A percentile compares a stretch with the other conserved stretches of the same genome.
phyloP scores from a whole-genome alignment of 225 moss, liverwort and hornwort genomes.

The Pleurozium schreberi region DNA sequence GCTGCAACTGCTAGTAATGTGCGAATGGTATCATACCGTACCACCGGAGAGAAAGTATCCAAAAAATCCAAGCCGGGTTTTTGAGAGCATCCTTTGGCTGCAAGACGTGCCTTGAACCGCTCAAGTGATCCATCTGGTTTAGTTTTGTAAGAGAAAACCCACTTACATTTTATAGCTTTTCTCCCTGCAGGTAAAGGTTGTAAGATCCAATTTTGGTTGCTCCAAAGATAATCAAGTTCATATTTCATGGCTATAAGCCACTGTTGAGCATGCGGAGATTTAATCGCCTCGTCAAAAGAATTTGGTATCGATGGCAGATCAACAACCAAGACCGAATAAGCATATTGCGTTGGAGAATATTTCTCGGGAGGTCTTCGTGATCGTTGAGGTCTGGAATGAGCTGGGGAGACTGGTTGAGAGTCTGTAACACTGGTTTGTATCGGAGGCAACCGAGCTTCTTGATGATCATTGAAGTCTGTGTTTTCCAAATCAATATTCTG shows the following conservation, averaged over 20 bases:
- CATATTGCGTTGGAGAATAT: background rate
- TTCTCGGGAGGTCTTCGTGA: fast-evolving
- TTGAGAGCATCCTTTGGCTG: background rate
- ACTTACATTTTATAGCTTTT: background rate
- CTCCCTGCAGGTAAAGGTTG: fast-evolving
- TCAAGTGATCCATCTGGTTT: background rate
- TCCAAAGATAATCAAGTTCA: background rate
- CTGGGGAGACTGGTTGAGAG: background rate
- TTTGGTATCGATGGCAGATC: background rate
- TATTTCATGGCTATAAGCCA: background rate
- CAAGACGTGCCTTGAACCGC: background rate
- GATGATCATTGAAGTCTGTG: too few relatives aligned
- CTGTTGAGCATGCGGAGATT: background rate
- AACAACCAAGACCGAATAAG: background rate
- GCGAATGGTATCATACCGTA: background rate
- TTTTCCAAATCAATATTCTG: too few relatives aligned
- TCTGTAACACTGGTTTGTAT: fast-evolving
- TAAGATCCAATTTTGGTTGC: background rate
- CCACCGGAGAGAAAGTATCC: background rate
- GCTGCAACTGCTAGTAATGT: background rate
- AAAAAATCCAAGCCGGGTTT: background rate
- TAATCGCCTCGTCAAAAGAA: fast-evolving
- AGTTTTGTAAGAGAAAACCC: background rate
- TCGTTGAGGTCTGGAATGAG: background rate
- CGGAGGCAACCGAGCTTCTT: fast-evolving